These are phyloP conservation scores for Gracilaria gracilis DNA, from an alignment of 23 red algal genomes.

Conservation along the genomic window DNA sequence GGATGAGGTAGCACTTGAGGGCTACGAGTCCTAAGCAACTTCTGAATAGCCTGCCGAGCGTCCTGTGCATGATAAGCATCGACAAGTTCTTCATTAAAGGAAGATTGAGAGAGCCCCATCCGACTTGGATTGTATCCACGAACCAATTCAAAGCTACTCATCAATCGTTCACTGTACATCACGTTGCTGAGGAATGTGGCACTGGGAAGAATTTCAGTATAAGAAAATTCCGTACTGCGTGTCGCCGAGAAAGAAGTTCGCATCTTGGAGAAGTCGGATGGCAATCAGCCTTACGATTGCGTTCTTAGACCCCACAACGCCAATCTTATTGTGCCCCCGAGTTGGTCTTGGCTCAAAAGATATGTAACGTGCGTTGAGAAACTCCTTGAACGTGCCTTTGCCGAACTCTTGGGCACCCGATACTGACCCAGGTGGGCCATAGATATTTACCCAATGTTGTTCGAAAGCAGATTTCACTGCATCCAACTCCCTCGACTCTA, in stretches of 20 bases:
- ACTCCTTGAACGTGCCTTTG: constrained; percentile 18
- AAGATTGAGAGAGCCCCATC: constrained; percentile 13
- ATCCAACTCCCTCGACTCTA: background rate
- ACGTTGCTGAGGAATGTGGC: constrained; percentile 22
- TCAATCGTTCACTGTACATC: constrained; percentile 14
- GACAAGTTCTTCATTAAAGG: background rate
- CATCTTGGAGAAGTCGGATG: no score
- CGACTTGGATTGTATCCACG: constrained; percentile 9
- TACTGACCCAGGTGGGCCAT: no score
- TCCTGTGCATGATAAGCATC: no score
- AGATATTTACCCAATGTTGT: constrained; percentile 32
- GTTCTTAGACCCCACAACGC: constrained; percentile 44
- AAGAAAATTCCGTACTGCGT: background rate
- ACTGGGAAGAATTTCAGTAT: constrained; percentile 16
- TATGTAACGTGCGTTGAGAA: background rate
- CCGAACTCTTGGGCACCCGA: constrained; percentile 37
- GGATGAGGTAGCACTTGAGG: background rate
- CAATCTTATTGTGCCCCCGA: constrained; percentile 47
- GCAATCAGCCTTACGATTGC: constrained; percentile 5
- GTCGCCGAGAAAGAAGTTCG: constrained; percentile 10
- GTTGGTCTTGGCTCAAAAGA: background rate
- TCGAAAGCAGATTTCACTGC: background rate
- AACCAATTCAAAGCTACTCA: no score
- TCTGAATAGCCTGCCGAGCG: no score
- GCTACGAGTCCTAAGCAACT: no score